Conservation (phyloP, 768 basidiomycete genomes). For the Tricholoma saponaceum region DNA sequence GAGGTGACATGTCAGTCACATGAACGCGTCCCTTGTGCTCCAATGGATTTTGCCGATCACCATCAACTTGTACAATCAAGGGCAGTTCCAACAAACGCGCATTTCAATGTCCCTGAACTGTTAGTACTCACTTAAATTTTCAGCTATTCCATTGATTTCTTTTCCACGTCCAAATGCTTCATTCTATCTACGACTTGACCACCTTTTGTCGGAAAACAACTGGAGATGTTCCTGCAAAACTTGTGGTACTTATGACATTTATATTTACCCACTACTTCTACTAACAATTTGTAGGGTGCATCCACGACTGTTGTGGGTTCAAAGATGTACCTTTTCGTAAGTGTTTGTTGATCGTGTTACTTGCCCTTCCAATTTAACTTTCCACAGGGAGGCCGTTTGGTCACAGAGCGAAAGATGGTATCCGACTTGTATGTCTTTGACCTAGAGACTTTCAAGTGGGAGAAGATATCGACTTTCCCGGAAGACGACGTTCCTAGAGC, state of each 20-base stretch:
- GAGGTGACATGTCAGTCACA: background rate
- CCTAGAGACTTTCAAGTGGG: constrained; percentile 78
- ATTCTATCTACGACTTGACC: constrained; percentile 87
- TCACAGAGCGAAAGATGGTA: constrained; percentile 84
- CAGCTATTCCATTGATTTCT: too few relatives aligned
- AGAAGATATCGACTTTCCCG: constrained; percentile 51
- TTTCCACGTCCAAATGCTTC: constrained; percentile 35
- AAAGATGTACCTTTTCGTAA: constrained; percentile 86
- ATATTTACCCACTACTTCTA: background rate
- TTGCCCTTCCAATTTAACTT: background rate
- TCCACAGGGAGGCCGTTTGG: constrained; percentile 77
- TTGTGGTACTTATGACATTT: constrained; percentile 62
- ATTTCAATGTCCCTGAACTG: background rate
- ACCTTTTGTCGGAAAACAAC: constrained; percentile 79
- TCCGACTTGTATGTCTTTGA: constrained; percentile 90
- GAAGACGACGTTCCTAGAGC: constrained; percentile 75
- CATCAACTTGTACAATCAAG: too few relatives aligned
- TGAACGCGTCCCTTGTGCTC: background rate
- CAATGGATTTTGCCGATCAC: constrained; percentile 15
- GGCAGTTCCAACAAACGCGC: background rate
- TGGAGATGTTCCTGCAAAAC: constrained; percentile 84
- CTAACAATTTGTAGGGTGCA: constrained; percentile 54
- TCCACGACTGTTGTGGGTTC: constrained; percentile 88
- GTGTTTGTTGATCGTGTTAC: constrained; percentile 17
- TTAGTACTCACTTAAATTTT: background rate